Conservation (phyloP, 441 rosid species). For the Codiaeum variegatum region DNA sequence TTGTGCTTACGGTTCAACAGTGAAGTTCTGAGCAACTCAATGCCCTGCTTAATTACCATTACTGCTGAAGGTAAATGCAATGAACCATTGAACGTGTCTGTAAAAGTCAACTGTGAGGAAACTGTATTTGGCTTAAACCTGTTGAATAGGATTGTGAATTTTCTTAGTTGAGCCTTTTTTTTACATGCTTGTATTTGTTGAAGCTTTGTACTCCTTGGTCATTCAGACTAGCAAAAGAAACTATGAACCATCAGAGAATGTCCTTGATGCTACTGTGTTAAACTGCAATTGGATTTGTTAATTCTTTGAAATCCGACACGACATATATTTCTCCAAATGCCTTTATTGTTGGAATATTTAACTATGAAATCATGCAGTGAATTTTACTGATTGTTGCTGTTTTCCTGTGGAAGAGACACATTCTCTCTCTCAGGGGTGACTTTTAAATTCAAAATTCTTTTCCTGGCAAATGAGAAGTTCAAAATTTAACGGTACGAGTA, state of each 20-base stretch:
- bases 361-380: background rate
- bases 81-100: conserved; percentile 48
- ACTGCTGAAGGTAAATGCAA: conserved; percentile 84
- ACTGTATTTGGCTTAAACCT: conserved; percentile 77
- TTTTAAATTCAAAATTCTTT: background rate
- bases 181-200: conserved; percentile 10
- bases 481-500: background rate
- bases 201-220: conserved; percentile 9
- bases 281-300: conserved; percentile 8
- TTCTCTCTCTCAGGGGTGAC: background rate
- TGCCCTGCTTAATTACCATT: conserved; percentile 69
- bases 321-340: background rate
- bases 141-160: conserved; percentile 70
- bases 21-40: conserved; percentile 71
- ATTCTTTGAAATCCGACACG: background rate
- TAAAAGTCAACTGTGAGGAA: conserved; percentile 87
- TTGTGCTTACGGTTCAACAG: conserved; percentile 76
- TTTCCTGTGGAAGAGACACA: background rate
- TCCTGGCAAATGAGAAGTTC: background rate
- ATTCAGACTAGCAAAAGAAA: conserved; percentile 2
- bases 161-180: conserved; percentile 43
- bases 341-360: background rate
- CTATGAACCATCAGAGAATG: conserved; percentile 3
- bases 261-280: conserved; percentile 6
- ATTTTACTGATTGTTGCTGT: background rate